Percentiles rank a stretch among this genome's conserved stretches.
Evolutionary conservation across 2,329 filamentous ascomycete genomes (phyloP).

Genomic region (Blumeria hordei): DNA sequence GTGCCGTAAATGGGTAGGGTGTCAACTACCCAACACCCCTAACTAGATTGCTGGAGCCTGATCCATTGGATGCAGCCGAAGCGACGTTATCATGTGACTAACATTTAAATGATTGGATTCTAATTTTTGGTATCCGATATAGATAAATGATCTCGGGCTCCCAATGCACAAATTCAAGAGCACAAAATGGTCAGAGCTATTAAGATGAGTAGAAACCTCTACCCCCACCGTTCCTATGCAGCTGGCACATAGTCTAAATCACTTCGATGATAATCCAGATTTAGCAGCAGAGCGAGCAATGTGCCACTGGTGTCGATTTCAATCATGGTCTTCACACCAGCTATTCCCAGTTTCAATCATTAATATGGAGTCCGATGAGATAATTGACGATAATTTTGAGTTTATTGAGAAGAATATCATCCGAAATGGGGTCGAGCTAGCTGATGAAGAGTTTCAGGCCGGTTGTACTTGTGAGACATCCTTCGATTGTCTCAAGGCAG

Average conservation of each 20-base stretch:
- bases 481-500: conserved; percentile 38
- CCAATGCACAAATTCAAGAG: too few relatives aligned
- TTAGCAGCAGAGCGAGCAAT: conserved; percentile 16
- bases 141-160: too few relatives aligned
- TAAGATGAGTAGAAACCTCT: background rate
- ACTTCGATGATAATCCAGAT: background rate
- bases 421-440: conserved; percentile 31
- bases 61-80: too few relatives aligned
- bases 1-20: too few relatives aligned
- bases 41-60: too few relatives aligned
- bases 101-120: too few relatives aligned
- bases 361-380: conserved; percentile 30
- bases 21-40: too few relatives aligned
- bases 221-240: conserved; percentile 1
- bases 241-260: conserved; percentile 1
- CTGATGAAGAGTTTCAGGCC: conserved; percentile 34
- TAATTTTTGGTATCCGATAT: too few relatives aligned
- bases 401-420: conserved; percentile 43
- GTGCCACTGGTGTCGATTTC: conserved; percentile 40
- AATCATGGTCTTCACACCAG: conserved; percentile 24
- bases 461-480: conserved; percentile 43
- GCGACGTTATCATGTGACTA: too few relatives aligned
- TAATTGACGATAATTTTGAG: conserved; percentile 35
- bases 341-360: conserved; percentile 33
- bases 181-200: background rate